phyloP scores from a whole-genome alignment of 495 filamentous ascomycete species.

The Beverwykella pulmonaria region DNA sequence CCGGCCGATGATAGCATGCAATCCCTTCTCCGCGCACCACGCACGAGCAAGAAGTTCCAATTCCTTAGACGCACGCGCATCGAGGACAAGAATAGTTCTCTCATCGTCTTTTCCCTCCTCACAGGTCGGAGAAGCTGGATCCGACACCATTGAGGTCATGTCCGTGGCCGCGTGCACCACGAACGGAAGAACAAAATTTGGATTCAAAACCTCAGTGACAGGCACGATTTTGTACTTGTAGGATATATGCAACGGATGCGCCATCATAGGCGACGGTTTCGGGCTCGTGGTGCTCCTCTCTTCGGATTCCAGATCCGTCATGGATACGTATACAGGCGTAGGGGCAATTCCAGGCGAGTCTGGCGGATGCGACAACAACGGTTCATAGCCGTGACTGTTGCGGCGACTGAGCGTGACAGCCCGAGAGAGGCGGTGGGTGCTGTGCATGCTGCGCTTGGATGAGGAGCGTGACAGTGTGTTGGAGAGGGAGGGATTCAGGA shows the following conservation, averaged over 20 bases:
- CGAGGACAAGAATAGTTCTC: conserved; percentile 39
- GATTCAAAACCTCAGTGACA: conserved; percentile 33
- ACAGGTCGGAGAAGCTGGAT: neutral
- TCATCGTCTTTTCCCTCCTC: conserved; percentile 5
- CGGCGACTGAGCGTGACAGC: conserved; percentile 12
- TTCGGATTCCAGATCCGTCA: conserved; percentile 7
- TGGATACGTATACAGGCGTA: conserved; percentile 10
- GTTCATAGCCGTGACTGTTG: conserved; percentile 33
- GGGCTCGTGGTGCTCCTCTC: neutral
- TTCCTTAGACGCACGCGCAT: conserved; percentile 39
- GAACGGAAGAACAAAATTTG: conserved; percentile 22
- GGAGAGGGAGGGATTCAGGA: conserved; percentile 19
- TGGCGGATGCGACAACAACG: conserved; percentile 30
- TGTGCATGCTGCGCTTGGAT: conserved; percentile 28
- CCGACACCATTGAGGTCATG: neutral
- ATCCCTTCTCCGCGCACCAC: conserved; percentile 45
- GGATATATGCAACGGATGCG: conserved; percentile 44
- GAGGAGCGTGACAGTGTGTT: conserved; percentile 10
- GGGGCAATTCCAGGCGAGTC: conserved; percentile 17
- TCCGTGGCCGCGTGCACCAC: neutral
- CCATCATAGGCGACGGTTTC: conserved; percentile 21
- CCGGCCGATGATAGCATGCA: conserved; percentile 44
- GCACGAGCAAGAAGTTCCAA: conserved; percentile 44
- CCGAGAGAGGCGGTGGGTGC: conserved; percentile 2
- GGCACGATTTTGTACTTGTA: conserved; percentile 39